A percentile compares a stretch with the other conserved stretches of the same genome.
phyloP scores from a whole-genome alignment of 1,139 yeast genomes.

The Geotrichum phurueaensis region DNA sequence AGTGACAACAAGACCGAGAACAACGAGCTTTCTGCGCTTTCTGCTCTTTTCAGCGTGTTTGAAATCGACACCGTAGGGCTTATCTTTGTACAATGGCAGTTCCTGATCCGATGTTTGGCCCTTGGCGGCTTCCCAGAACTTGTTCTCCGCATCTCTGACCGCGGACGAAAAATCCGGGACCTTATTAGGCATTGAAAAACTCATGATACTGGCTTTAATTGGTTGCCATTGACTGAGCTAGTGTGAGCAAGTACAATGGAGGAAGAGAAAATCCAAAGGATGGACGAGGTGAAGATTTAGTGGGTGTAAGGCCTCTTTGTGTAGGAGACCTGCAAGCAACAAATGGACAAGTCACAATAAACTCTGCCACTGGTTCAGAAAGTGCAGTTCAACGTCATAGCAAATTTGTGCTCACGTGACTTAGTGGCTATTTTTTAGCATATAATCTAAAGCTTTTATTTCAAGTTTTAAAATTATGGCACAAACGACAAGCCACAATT shows the following conservation, averaged over 20 bases:
- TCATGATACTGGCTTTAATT: constrained; percentile 6
- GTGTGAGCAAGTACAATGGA: neutral
- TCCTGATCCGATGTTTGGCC: constrained; percentile 14
- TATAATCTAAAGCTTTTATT: neutral
- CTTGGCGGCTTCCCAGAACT: constrained; percentile 16
- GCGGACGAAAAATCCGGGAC: constrained; percentile 16
- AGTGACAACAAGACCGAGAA: constrained; percentile 21
- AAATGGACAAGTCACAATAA: neutral
- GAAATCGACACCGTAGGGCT: constrained; percentile 28
- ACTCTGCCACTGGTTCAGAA: neutral
- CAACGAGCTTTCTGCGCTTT: constrained; percentile 18
- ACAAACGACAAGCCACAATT: neutral
- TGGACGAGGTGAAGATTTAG: neutral
- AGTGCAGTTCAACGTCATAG: neutral
- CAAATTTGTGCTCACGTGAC: neutral
- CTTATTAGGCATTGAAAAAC: constrained; percentile 17
- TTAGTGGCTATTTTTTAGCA: too few relatives aligned
- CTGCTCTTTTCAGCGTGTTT: constrained; percentile 14
- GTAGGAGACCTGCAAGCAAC: neutral
- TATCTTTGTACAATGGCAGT: constrained; percentile 35
- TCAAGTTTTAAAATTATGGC: neutral
- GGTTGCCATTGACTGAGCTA: neutral
- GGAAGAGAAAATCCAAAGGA: neutral
- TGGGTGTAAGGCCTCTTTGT: neutral
- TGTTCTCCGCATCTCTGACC: constrained; percentile 16